Conservation (phyloP, 305 asterid species). For the Fraxinus floribunda region DNA sequence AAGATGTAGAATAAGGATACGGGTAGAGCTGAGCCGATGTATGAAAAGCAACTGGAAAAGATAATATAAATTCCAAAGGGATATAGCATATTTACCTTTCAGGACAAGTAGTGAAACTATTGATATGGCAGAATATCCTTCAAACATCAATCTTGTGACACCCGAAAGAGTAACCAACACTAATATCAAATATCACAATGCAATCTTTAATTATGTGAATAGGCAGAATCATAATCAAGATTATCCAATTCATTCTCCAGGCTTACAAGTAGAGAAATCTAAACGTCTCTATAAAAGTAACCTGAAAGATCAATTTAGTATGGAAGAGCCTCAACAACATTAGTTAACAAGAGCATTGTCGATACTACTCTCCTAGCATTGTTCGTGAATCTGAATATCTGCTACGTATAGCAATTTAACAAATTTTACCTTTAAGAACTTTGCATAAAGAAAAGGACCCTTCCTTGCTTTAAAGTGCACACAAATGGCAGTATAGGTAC, state of each 20-base stretch:
- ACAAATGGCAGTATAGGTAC: background rate
- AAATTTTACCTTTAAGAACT: background rate
- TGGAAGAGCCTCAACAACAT: background rate
- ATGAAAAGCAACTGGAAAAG: background rate
- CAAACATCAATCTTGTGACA: background rate
- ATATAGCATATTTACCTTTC: background rate
- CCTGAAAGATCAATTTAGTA: background rate
- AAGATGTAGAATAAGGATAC: background rate
- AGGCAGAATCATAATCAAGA: background rate
- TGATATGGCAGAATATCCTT: background rate
- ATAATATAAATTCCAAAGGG: background rate
- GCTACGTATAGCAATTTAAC: background rate
- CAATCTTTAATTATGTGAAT: background rate
- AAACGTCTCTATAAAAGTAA: background rate
- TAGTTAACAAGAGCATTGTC: background rate
- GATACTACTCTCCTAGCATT: background rate
- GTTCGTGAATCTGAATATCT: background rate
- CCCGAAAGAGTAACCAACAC: background rate
- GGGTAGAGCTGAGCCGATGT: background rate
- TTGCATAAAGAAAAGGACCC: background rate
- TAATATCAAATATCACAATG: background rate
- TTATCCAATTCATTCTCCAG: background rate
- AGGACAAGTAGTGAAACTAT: background rate
- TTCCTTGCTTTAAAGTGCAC: background rate
- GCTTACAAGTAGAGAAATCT: background rate